A percentile compares a stretch with the other conserved stretches of the same genome.
Conservation (phyloP, 1,139 yeast genomes). For the Yamadazyma jaroonii region DNA sequence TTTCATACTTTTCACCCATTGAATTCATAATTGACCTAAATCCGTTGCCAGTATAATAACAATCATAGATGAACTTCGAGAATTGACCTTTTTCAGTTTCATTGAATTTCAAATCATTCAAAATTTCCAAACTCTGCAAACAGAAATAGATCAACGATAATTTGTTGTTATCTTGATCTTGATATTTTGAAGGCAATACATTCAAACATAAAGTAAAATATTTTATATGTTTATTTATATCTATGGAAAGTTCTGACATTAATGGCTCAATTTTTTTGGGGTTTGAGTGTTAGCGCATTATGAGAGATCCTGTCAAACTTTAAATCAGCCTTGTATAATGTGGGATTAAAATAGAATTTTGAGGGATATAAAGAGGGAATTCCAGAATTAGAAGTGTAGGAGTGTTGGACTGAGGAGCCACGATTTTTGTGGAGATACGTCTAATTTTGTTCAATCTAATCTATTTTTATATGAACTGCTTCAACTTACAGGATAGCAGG, state of each 20-base stretch:
- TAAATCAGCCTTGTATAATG: background rate
- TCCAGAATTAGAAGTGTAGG: too few relatives aligned
- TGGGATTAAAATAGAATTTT: background rate
- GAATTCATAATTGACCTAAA: conserved; percentile 51
- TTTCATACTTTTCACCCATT: conserved; percentile 38
- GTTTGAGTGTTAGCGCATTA: background rate
- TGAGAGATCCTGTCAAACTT: background rate
- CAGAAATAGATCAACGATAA: conserved; percentile 66
- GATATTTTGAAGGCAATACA: conserved; percentile 48
- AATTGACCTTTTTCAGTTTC: conserved; percentile 26
- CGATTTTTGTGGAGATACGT: too few relatives aligned
- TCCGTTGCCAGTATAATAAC: conserved; percentile 38
- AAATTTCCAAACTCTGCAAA: conserved; percentile 56
- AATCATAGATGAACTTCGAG: conserved; percentile 47
- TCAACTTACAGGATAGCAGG: too few relatives aligned
- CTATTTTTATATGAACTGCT: too few relatives aligned
- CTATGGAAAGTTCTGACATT: background rate
- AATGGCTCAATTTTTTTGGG: background rate
- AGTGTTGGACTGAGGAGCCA: too few relatives aligned
- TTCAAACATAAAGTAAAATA: conserved; percentile 51
- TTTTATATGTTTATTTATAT: conserved; percentile 40
- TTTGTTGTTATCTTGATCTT: conserved; percentile 63
- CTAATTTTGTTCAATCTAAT: too few relatives aligned
- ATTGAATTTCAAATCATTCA: conserved; percentile 36
- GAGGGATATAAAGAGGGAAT: too few relatives aligned